These are phyloP conservation scores for Turnera subulata DNA, from an alignment of 345 rosid species.

Conservation along the genomic window DNA sequence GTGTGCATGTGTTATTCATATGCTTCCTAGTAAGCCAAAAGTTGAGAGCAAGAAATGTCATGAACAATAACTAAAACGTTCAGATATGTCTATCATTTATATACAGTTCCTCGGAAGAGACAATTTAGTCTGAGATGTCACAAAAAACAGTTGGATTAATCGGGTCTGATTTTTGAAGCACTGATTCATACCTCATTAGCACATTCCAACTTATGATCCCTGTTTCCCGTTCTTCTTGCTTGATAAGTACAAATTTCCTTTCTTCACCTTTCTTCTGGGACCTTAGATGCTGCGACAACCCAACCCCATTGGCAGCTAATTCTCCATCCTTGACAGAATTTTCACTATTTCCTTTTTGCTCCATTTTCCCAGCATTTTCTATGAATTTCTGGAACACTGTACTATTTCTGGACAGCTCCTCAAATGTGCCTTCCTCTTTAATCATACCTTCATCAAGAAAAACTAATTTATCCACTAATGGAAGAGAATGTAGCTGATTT, in stretches of 20 bases:
- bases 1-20: too few relatives aligned
- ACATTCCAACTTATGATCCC: conserved; percentile 87
- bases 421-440: conserved; percentile 96
- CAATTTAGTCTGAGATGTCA: too few relatives aligned
- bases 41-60: too few relatives aligned
- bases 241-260: conserved; percentile 80
- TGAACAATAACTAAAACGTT: too few relatives aligned
- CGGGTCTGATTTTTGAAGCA: too few relatives aligned
- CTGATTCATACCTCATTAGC: conserved; percentile 72
- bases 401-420: conserved; percentile 68
- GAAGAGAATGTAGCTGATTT: conserved; percentile 95
- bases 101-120: too few relatives aligned
- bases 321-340: conserved; percentile 37
- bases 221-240: conserved; percentile 94
- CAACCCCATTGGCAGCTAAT: conserved; percentile 48
- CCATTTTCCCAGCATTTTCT: conserved; percentile 99
- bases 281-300: conserved; percentile 32
- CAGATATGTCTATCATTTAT: too few relatives aligned
- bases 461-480: conserved; percentile 87
- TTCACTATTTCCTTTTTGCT: conserved; percentile 43
- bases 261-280: conserved; percentile 46
- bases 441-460: conserved; percentile 85
- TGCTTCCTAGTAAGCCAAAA: too few relatives aligned
- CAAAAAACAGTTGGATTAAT: too few relatives aligned
- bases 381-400: conserved; percentile 74